phyloP scores from a whole-genome alignment of 2,329 filamentous ascomycete genomes.

The Xylaria sp. region DNA sequence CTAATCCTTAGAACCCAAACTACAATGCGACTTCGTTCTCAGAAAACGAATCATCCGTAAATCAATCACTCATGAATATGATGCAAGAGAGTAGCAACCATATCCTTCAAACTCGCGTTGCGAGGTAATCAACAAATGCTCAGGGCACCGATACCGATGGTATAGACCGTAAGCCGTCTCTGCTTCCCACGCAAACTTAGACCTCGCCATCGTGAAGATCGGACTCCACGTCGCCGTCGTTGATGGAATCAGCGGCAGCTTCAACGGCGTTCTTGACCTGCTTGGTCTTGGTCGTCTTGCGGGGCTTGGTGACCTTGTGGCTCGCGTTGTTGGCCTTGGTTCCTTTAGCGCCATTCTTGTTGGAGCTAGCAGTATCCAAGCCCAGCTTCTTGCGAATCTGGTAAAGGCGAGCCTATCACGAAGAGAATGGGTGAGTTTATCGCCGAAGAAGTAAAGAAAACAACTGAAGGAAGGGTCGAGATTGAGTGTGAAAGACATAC shows the following conservation, averaged over 20 bases:
- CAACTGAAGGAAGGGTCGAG: neutral
- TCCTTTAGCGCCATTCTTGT: neutral
- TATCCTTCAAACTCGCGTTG: neutral
- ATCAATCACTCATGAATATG: neutral
- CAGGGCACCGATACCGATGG: neutral
- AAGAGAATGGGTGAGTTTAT: neutral
- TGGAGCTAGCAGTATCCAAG: neutral
- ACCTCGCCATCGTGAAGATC: neutral
- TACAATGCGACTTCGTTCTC: conserved; percentile 1
- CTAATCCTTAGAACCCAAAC: conserved; percentile 1
- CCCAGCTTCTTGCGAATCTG: conserved; percentile 34
- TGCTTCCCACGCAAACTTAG: neutral
- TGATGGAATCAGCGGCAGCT: neutral
- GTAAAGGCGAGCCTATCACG: conserved; percentile 19
- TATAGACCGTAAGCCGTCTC: neutral
- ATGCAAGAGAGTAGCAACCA: conserved; percentile 5
- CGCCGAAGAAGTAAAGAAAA: neutral
- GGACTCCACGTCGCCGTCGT: neutral
- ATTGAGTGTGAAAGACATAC: conserved; percentile 31
- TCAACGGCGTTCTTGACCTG: neutral
- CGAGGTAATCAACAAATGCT: neutral
- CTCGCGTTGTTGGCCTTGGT: conserved; percentile 14
- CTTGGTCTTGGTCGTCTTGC: conserved; percentile 13
- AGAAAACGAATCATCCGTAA: conserved; percentile 3
- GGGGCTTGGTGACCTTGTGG: conserved; percentile 27